Conservation (phyloP, 805 yeast species). For the Scheffersomyces ergatensis region DNA sequence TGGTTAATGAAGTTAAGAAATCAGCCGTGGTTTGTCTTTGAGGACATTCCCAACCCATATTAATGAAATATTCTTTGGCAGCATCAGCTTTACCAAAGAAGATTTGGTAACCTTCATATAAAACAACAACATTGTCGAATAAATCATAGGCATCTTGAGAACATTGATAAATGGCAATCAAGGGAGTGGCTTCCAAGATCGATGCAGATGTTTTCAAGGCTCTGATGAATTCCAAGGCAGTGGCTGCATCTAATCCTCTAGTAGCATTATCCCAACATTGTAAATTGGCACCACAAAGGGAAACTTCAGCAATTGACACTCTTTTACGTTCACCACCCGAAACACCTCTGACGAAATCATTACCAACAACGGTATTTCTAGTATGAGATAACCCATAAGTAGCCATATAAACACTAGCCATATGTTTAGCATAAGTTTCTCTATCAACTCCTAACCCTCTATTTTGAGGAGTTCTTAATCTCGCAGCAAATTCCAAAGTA, state of each 20-base stretch:
- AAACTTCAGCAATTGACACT: slow-evolving; percentile 78
- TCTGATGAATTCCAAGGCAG: slow-evolving; percentile 72
- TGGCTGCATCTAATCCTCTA: slow-evolving; percentile 81
- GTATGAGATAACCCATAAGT: slow-evolving; percentile 53
- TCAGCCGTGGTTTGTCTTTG: slow-evolving; percentile 68
- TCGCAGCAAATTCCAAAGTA: slow-evolving; percentile 54
- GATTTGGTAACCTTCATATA: slow-evolving; percentile 48
- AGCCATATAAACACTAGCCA: slow-evolving; percentile 44
- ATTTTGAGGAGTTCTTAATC: slow-evolving; percentile 44
- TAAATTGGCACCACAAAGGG: slow-evolving; percentile 57
- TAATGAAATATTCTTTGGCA: slow-evolving; percentile 49
- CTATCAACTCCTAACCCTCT: slow-evolving; percentile 36
- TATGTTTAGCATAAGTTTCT: slow-evolving; percentile 35
- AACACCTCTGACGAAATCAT: slow-evolving; percentile 67
- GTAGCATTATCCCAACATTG: slow-evolving; percentile 75
- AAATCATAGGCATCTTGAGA: slow-evolving; percentile 48
- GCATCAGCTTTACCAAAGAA: slow-evolving; percentile 42
- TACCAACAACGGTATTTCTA: slow-evolving; percentile 58
- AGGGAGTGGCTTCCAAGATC: slow-evolving; percentile 48
- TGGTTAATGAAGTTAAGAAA: slow-evolving; percentile 64
- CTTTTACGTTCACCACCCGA: slow-evolving; percentile 88
- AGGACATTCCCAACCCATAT: slow-evolving; percentile 63
- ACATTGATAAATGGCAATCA: slow-evolving; percentile 59
- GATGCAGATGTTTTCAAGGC: slow-evolving; percentile 64
- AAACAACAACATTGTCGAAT: slow-evolving; percentile 46